These are phyloP conservation scores for Alternaria burnsii DNA, from an alignment of 2,329 filamentous ascomycete genomes.

Conservation along the genomic window DNA sequence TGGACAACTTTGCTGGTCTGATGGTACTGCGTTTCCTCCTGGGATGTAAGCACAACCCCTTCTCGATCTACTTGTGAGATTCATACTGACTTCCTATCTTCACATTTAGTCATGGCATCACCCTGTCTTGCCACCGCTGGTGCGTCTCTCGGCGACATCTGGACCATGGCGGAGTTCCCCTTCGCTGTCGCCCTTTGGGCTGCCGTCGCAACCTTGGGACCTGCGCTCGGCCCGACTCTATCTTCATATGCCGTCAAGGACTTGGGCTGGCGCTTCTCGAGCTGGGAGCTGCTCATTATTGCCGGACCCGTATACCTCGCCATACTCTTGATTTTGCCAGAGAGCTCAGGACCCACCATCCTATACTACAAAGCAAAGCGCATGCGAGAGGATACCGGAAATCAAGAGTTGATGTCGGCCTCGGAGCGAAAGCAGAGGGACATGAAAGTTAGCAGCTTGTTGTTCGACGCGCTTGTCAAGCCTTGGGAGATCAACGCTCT, in stretches of 20 bases:
- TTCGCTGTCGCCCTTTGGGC: slow-evolving; percentile 55
- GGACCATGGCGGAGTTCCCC: slow-evolving; percentile 51
- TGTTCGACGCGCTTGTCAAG: slow-evolving; percentile 67
- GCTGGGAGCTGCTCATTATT: slow-evolving; percentile 84
- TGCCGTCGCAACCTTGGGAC: slow-evolving; percentile 61
- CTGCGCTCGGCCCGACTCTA: slow-evolving; percentile 68
- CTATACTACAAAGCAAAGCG: slow-evolving; percentile 70
- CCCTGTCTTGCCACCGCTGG: slow-evolving; percentile 49
- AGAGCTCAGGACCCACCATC: slow-evolving; percentile 78
- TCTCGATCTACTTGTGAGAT: not conserved
- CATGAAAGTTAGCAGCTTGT: slow-evolving; percentile 46
- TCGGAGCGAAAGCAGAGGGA: slow-evolving; percentile 72
- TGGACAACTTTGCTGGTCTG: slow-evolving; percentile 68
- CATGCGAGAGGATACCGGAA: slow-evolving; percentile 72
- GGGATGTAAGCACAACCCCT: slow-evolving; percentile 23
- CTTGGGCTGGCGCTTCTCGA: slow-evolving; percentile 80
- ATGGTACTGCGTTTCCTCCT: slow-evolving; percentile 59
- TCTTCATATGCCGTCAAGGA: slow-evolving; percentile 78
- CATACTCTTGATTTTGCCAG: slow-evolving; percentile 82
- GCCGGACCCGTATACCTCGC: slow-evolving; percentile 74
- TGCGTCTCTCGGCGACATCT: slow-evolving; percentile 48
- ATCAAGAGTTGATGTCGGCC: slow-evolving; percentile 75
- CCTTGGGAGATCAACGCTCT: slow-evolving; percentile 84
- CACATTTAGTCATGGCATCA: slow-evolving; percentile 36
- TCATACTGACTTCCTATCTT: not conserved